Evolutionary conservation across 2,329 filamentous ascomycete genomes (phyloP).

Genomic region (Aspergillus unguis): DNA sequence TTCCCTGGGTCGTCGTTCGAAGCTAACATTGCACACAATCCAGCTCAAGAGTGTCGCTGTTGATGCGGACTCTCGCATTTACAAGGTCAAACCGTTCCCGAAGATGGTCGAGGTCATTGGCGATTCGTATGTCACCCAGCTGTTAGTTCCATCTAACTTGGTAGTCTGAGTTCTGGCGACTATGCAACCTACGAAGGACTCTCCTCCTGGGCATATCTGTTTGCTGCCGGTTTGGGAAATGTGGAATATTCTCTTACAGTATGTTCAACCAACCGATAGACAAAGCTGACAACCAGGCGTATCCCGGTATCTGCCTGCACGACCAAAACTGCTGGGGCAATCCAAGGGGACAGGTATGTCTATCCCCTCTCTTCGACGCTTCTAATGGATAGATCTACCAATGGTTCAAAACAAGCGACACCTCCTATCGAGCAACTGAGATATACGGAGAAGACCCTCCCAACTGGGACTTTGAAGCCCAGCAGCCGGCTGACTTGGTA

Average conservation of each 20-base stretch:
- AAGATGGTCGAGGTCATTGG: constrained; percentile 46
- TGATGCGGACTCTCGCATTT: constrained; percentile 41
- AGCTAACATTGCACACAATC: constrained; percentile 35
- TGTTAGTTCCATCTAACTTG: constrained; percentile 37
- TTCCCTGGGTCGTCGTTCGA: not conserved
- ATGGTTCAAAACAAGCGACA: constrained; percentile 58
- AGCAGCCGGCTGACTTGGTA: constrained; percentile 38
- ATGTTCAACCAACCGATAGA: not conserved
- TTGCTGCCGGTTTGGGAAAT: constrained; percentile 57
- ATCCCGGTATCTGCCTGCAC: constrained; percentile 57
- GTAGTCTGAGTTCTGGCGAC: constrained; percentile 50
- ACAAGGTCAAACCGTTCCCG: constrained; percentile 34
- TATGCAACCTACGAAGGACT: constrained; percentile 58
- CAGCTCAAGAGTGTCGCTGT: constrained; percentile 55
- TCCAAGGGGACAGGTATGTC: constrained; percentile 42
- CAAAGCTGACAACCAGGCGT: constrained; percentile 28
- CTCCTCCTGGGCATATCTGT: constrained; percentile 54
- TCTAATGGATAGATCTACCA: constrained; percentile 42
- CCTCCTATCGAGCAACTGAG: constrained; percentile 44
- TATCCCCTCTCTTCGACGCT: not conserved
- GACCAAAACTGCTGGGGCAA: constrained; percentile 57
- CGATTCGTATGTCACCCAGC: constrained; percentile 32
- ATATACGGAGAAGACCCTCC: constrained; percentile 40
- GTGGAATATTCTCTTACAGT: constrained; percentile 56
- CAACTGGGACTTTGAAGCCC: constrained; percentile 22